A percentile compares a stretch with the other conserved stretches of the same genome.
These are phyloP conservation scores for Fusarium liriodendri DNA, from an alignment of 2,329 filamentous ascomycete species.

Conservation along the genomic window DNA sequence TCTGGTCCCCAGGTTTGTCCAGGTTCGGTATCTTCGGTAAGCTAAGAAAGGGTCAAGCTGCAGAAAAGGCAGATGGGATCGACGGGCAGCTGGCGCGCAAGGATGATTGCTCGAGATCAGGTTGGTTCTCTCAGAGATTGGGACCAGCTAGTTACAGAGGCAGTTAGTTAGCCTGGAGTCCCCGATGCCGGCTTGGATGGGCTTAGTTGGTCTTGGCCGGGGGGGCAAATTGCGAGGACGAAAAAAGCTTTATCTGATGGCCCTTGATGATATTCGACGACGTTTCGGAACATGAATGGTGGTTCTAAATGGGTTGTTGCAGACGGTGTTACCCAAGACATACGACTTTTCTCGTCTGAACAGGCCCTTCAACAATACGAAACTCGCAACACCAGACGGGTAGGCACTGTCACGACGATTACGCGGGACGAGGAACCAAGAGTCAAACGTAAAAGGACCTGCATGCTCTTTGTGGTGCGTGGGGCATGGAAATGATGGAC, in stretches of 20 bases:
- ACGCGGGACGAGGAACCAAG: neutral
- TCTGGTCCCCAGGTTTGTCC: neutral
- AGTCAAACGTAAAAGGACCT: slow-evolving; percentile 8
- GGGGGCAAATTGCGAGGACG: neutral
- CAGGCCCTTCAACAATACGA: neutral
- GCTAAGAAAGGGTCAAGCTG: neutral
- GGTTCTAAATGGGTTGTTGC: neutral
- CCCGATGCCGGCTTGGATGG: slow-evolving; percentile 5
- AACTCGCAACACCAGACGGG: neutral
- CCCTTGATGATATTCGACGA: neutral
- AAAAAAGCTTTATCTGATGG: slow-evolving; percentile 12
- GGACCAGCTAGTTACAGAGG: neutral
- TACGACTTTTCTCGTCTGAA: neutral
- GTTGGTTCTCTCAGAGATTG: neutral
- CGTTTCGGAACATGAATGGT: neutral
- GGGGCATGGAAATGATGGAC: slow-evolving; percentile 10
- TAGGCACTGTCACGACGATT: neutral
- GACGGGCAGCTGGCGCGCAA: neutral
- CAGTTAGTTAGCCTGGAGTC: neutral
- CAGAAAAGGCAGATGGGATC: neutral
- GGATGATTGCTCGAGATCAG: neutral
- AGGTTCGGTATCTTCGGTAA: neutral
- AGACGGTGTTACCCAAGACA: neutral
- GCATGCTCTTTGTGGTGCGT: slow-evolving; percentile 35
- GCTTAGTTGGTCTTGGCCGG: neutral